Conservation (phyloP, 805 yeast genomes). For the Candida boidinii region DNA sequence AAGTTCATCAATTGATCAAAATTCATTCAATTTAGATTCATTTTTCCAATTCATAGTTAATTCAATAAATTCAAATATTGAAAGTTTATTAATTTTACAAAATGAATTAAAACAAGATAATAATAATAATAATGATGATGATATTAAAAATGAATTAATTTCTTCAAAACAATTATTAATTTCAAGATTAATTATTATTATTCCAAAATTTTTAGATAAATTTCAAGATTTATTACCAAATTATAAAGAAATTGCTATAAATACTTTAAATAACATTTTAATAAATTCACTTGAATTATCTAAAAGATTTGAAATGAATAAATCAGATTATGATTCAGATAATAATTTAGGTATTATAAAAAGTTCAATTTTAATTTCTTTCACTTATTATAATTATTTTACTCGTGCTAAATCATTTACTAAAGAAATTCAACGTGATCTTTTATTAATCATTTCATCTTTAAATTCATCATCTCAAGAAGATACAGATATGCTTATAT, state of each 20-base stretch:
- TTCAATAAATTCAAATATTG: too few species aligned
- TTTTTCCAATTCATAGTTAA: too few species aligned
- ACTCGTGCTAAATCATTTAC: conserved; percentile 22
- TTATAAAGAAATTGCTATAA: conserved; percentile 6
- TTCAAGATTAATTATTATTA: conserved; percentile 38
- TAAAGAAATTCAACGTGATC: conserved; percentile 15
- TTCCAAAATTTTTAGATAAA: conserved; percentile 52
- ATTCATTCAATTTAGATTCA: too few species aligned
- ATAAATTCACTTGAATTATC: conserved; percentile 13
- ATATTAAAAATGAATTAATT: conserved; percentile 10
- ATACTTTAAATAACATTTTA: conserved; percentile 3
- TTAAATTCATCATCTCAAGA: conserved; percentile 61
- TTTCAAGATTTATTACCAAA: too few species aligned
- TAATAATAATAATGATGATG: conserved; percentile 12
- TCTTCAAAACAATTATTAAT: conserved; percentile 29
- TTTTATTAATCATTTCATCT: conserved; percentile 29
- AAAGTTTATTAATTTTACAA: too few species aligned
- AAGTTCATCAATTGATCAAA: too few species aligned
- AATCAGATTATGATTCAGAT: conserved; percentile 13
- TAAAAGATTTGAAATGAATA: conserved; percentile 15
- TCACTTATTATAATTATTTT: conserved; percentile 34
- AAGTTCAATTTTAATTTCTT: conserved; percentile 36
- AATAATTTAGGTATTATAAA: too few species aligned
- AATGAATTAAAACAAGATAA: too few species aligned
- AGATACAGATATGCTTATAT: conserved; percentile 66